Evolutionary conservation across 78 protist genomes (phyloP).

Genomic region (Guillardia theta): DNA sequence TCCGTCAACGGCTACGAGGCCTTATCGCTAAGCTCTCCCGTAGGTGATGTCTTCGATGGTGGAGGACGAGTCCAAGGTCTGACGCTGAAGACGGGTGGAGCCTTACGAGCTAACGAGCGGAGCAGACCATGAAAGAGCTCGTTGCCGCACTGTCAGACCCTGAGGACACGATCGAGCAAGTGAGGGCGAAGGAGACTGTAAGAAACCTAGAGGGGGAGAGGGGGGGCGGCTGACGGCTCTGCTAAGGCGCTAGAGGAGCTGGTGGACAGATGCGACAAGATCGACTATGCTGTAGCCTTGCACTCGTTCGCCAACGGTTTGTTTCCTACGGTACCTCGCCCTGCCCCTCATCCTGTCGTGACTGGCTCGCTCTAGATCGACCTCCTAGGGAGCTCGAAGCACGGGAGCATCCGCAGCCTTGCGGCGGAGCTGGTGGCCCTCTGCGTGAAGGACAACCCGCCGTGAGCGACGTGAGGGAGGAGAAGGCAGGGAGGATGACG

Average conservation of each 20-base stretch:
- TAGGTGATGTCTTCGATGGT: no score
- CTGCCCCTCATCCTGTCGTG: neutral
- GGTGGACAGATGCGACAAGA: neutral
- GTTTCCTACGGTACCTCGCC: neutral
- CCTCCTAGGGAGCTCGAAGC: neutral
- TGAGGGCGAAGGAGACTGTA: neutral
- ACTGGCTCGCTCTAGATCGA: neutral
- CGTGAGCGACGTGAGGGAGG: no score
- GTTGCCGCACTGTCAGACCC: neutral
- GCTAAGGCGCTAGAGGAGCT: neutral
- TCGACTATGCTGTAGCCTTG: neutral
- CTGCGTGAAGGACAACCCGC: neutral
- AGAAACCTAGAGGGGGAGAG: neutral
- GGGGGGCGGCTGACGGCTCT: neutral
- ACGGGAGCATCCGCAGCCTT: neutral
- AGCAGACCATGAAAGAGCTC: neutral
- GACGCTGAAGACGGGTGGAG: no score
- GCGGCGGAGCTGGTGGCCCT: neutral
- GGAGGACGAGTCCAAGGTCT: slow-evolving; percentile 6
- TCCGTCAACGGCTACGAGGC: no score
- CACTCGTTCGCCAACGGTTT: neutral
- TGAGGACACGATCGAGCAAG: neutral
- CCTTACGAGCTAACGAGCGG: no score
- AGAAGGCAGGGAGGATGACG: no score
- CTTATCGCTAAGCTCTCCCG: no score